phyloP scores from a whole-genome alignment of 192 early-diverging fungal species.

The Coemansia sp. region DNA sequence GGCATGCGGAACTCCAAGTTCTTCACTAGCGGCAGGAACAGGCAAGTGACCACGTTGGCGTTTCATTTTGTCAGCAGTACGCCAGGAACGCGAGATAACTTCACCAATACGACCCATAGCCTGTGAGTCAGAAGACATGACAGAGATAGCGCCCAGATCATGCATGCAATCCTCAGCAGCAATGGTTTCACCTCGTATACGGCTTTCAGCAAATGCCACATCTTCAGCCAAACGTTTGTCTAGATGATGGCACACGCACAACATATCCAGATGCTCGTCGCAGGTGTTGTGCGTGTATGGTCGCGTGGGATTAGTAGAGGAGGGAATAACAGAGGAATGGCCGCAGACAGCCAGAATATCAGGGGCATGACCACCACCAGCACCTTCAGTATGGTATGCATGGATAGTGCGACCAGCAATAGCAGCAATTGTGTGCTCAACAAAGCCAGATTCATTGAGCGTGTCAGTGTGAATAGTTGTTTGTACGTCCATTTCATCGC shows the following conservation, averaged over 20 bases:
- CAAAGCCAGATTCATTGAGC: conserved; percentile 95
- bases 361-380: conserved; percentile 93
- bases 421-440: conserved; percentile 84
- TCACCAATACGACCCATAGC: conserved; percentile 98
- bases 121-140: conserved; percentile 91
- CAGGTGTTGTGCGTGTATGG: conserved; percentile 93
- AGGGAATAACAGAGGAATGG: conserved; percentile 84
- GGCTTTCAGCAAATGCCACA: conserved; percentile 93
- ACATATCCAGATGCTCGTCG: conserved; percentile 98
- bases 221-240: conserved; percentile 92
- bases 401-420: conserved; percentile 92
- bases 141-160: conserved; percentile 90
- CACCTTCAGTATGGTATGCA: conserved; percentile 95
- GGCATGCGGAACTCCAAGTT: conserved; percentile 27
- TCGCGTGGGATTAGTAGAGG: conserved; percentile 94
- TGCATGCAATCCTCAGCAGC: conserved; percentile 95
- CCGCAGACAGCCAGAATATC: conserved; percentile 78
- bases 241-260: conserved; percentile 98
- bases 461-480: conserved; percentile 96
- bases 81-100: conserved; percentile 90
- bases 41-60: conserved; percentile 67
- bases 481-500: conserved; percentile 85
- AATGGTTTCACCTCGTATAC: conserved; percentile 96
- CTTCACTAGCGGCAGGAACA: conserved; percentile 17
- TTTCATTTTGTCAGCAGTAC: conserved; percentile 96